These are phyloP conservation scores for Suillus tomentosus DNA, from an alignment of 768 basidiomycete species.

Conservation along the genomic window DNA sequence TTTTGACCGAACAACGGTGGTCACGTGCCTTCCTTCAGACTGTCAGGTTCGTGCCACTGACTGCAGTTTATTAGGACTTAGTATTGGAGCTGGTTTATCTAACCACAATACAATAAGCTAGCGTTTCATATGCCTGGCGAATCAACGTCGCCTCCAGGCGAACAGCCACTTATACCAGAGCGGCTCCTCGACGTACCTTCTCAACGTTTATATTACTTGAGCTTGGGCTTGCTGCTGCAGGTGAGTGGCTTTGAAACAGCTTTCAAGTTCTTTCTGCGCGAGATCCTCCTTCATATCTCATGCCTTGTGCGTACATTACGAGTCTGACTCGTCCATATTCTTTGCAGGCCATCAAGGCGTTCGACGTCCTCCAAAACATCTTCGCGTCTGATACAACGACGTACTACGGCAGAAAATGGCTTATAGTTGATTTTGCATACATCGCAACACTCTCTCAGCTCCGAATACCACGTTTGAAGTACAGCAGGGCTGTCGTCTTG, in stretches of 20 bases:
- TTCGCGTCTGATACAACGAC: slow-evolving; percentile 46
- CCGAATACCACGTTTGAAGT: slow-evolving; percentile 74
- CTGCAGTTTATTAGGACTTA: slow-evolving; percentile 5
- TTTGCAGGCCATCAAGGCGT: slow-evolving; percentile 68
- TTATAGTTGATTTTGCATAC: slow-evolving; percentile 67
- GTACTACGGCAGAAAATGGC: slow-evolving; percentile 64
- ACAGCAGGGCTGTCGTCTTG: slow-evolving; percentile 60
- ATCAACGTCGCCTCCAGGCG: slow-evolving; percentile 16
- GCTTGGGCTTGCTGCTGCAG: slow-evolving; percentile 76
- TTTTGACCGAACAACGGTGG: not conserved
- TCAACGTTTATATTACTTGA: slow-evolving; percentile 77
- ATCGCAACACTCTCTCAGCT: slow-evolving; percentile 58
- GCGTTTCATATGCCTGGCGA: slow-evolving; percentile 13
- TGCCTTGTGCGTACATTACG: not conserved
- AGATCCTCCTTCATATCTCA: not conserved
- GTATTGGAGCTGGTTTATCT: not conserved
- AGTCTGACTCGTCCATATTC: not conserved
- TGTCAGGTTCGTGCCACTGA: not conserved
- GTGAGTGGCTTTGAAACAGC: slow-evolving; percentile 39
- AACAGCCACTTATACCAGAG: slow-evolving; percentile 67
- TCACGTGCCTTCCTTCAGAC: slow-evolving; percentile 9
- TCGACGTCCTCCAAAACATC: slow-evolving; percentile 64
- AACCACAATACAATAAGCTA: slow-evolving; percentile 4
- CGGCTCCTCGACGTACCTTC: slow-evolving; percentile 73
- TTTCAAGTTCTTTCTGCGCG: slow-evolving; percentile 1